Evolutionary conservation across 352 stramenopile species (phyloP).

Genomic region (Achlya hypogyna): DNA sequence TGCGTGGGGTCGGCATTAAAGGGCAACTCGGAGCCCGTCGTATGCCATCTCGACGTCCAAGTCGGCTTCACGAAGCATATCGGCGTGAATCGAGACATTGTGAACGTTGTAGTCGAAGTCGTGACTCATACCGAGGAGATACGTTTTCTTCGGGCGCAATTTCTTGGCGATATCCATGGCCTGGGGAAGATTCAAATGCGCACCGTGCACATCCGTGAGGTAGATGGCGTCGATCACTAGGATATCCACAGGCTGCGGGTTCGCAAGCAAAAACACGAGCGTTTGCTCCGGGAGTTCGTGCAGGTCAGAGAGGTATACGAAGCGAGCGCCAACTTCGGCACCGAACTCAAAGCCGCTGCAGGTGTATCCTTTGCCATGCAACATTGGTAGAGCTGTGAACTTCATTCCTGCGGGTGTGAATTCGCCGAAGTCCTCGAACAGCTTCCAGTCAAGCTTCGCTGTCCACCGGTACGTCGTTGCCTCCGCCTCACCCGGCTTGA

Average conservation of each 20-base stretch:
- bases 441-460: slow-evolving; percentile 56
- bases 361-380: slow-evolving; percentile 71
- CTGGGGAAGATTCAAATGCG: slow-evolving; percentile 75
- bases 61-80: slow-evolving; percentile 38
- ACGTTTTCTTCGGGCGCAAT: slow-evolving; percentile 59
- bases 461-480: slow-evolving; percentile 36
- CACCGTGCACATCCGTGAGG: slow-evolving; percentile 59
- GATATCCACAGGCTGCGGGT: slow-evolving; percentile 52
- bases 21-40: slow-evolving; percentile 38
- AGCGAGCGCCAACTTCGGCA: slow-evolving; percentile 40
- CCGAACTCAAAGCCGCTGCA: slow-evolving; percentile 80
- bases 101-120: slow-evolving; percentile 68
- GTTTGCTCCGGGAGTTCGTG: slow-evolving; percentile 68
- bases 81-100: slow-evolving; percentile 32
- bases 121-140: slow-evolving; percentile 84
- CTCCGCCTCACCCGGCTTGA: slow-evolving; percentile 25
- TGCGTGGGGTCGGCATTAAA: not conserved
- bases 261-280: slow-evolving; percentile 30
- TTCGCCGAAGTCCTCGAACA: slow-evolving; percentile 39
- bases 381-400: slow-evolving; percentile 64
- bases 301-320: slow-evolving; percentile 86
- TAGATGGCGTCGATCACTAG: slow-evolving; percentile 81
- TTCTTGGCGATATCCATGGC: slow-evolving; percentile 51
- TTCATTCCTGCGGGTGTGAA: slow-evolving; percentile 42
- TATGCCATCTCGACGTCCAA: slow-evolving; percentile 74